These are phyloP conservation scores for Keithomyces neogunnii DNA, from an alignment of 2,329 filamentous ascomycete species.

Conservation along the genomic window DNA sequence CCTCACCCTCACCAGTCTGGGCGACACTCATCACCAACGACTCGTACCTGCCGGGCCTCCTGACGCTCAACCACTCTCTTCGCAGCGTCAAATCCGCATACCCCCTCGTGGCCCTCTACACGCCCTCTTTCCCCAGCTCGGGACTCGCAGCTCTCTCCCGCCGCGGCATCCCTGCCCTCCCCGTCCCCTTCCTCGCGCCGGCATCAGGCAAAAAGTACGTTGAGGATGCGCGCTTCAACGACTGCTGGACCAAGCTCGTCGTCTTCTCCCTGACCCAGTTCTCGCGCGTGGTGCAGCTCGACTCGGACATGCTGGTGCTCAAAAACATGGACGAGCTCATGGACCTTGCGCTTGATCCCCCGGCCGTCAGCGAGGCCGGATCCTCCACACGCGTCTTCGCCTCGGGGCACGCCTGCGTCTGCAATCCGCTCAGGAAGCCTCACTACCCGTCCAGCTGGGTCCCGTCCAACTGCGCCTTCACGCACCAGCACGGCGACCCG, in stretches of 20 bases:
- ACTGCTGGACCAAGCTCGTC: conserved; percentile 82
- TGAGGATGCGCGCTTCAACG: conserved; percentile 76
- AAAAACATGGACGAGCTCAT: conserved; percentile 90
- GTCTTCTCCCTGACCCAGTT: conserved; percentile 72
- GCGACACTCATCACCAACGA: conserved; percentile 81
- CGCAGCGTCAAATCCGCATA: conserved; percentile 57
- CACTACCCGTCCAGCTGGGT: conserved; percentile 72
- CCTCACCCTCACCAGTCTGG: conserved; percentile 56
- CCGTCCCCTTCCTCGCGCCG: conserved; percentile 66
- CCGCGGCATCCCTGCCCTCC: conserved; percentile 61
- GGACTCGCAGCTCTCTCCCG: conserved; percentile 61
- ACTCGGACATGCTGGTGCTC: conserved; percentile 79
- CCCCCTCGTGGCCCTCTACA: conserved; percentile 76
- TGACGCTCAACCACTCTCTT: conserved; percentile 74
- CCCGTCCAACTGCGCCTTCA: conserved; percentile 50
- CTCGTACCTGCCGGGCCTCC: conserved; percentile 70
- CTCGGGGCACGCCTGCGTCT: conserved; percentile 76
- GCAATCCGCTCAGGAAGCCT: conserved; percentile 68
- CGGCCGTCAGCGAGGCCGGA: conserved; percentile 12
- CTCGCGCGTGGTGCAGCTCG: conserved; percentile 71
- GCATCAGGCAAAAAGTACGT: conserved; percentile 57
- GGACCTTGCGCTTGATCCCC: conserved; percentile 63
- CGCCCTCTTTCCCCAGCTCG: conserved; percentile 60
- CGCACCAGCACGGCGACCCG: conserved; percentile 39
- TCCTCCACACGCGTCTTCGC: conserved; percentile 61